These are phyloP conservation scores for Haplosporangium sp. DNA, from an alignment of 371 early-diverging fungal genomes.

Conservation along the genomic window DNA sequence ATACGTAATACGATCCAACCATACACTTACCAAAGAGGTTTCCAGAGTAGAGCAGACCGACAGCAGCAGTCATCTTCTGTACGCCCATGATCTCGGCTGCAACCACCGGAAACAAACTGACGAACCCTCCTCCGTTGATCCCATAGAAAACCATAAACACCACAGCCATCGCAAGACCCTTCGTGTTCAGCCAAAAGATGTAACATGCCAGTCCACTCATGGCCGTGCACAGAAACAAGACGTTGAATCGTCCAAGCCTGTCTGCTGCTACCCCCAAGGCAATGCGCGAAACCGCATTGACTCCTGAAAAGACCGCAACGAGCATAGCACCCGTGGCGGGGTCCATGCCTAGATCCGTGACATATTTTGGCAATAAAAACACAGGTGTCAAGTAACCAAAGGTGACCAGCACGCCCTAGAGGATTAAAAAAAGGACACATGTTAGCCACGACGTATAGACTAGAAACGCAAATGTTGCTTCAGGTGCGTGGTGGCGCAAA, in stretches of 20 bases:
- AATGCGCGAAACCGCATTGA: conserved; percentile 60
- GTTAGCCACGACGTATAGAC: no score
- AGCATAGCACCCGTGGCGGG: conserved; percentile 26
- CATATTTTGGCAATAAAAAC: conserved; percentile 45
- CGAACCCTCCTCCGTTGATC: conserved; percentile 59
- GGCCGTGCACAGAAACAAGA: conserved; percentile 12
- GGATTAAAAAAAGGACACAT: not conserved
- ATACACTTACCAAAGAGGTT: conserved; percentile 45
- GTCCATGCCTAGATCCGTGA: conserved; percentile 21
- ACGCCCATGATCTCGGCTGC: conserved; percentile 61
- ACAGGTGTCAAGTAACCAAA: conserved; percentile 40
- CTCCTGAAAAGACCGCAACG: conserved; percentile 57
- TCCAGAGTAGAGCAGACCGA: conserved; percentile 61
- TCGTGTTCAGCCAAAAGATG: conserved; percentile 21
- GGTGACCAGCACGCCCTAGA: conserved; percentile 29
- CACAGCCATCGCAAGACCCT: conserved; percentile 6
- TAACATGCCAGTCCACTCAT: conserved; percentile 12
- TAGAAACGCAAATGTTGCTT: no score
- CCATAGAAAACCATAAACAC: conserved; percentile 57
- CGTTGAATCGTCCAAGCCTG: conserved; percentile 18
- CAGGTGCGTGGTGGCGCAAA: no score
- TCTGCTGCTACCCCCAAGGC: conserved; percentile 57
- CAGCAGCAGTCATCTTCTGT: conserved; percentile 58
- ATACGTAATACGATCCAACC: not conserved
- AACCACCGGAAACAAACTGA: conserved; percentile 61